A percentile compares a stretch with the other conserved stretches of the same genome.
Evolutionary conservation across 495 filamentous ascomycete genomes (phyloP).

Genomic region (Podospora anserina): DNA sequence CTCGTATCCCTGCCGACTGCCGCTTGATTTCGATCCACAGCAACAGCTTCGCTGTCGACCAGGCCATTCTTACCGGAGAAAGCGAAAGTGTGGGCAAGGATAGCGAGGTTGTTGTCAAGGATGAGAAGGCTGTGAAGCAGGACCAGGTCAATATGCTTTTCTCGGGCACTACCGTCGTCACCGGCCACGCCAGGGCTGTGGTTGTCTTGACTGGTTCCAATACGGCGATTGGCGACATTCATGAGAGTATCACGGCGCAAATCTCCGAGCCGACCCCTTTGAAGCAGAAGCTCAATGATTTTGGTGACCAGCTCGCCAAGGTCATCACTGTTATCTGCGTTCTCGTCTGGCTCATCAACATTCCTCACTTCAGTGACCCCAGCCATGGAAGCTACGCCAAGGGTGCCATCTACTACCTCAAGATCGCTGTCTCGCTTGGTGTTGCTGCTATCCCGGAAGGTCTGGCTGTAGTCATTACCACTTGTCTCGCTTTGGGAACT

Average conservation of each 20-base stretch:
- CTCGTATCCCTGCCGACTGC: slow-evolving; percentile 96
- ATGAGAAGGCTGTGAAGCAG: slow-evolving; percentile 88
- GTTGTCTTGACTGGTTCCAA: slow-evolving; percentile 87
- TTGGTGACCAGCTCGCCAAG: slow-evolving; percentile 94
- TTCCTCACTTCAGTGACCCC: slow-evolving; percentile 92
- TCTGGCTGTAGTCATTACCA: slow-evolving; percentile 94
- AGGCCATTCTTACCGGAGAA: slow-evolving; percentile 96
- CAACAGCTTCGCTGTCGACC: slow-evolving; percentile 94
- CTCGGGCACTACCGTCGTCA: slow-evolving; percentile 96
- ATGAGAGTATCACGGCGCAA: slow-evolving; percentile 95
- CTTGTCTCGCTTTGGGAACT: slow-evolving; percentile 92
- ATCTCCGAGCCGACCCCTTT: slow-evolving; percentile 96
- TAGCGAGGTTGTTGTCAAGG: slow-evolving; percentile 58
- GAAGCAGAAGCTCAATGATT: slow-evolving; percentile 98
- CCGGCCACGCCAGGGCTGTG: slow-evolving; percentile 86
- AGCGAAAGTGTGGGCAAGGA: slow-evolving; percentile 97
- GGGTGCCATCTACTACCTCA: slow-evolving; percentile 98
- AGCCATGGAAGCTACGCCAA: slow-evolving; percentile 93
- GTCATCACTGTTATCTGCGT: slow-evolving; percentile 97
- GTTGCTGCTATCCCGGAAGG: slow-evolving; percentile 98
- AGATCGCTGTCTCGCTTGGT: slow-evolving; percentile 98
- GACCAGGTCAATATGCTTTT: slow-evolving; percentile 98
- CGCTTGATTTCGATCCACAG: slow-evolving; percentile 86
- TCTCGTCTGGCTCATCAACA: slow-evolving; percentile 97
- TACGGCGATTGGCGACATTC: slow-evolving; percentile 97